Percentiles rank a stretch among this genome's conserved stretches.
Evolutionary conservation across 768 basidiomycete species (phyloP).

Genomic region (Tubosaeta sp.): DNA sequence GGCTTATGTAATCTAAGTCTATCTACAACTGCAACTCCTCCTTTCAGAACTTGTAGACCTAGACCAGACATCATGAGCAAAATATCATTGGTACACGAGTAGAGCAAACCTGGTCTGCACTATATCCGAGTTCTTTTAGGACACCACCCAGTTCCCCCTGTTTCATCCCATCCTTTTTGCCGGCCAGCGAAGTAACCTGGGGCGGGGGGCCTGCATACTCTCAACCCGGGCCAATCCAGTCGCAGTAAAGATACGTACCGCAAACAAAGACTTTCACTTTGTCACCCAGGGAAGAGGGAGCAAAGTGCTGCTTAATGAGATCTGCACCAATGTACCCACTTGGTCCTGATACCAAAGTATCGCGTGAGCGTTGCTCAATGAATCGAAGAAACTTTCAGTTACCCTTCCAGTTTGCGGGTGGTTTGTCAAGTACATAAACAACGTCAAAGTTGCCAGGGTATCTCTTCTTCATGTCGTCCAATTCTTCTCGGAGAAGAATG

Average conservation of each 20-base stretch:
- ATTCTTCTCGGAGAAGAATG: constrained; percentile 79
- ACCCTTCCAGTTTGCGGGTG: constrained; percentile 57
- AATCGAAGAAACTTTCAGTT: constrained; percentile 15
- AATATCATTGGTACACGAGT: neutral
- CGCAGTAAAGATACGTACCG: constrained; percentile 44
- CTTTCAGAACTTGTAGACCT: constrained; percentile 42
- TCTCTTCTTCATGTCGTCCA: constrained; percentile 65
- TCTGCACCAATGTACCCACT: constrained; percentile 74
- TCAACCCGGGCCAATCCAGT: neutral
- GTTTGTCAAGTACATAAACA: constrained; percentile 84
- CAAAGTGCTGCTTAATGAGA: constrained; percentile 69
- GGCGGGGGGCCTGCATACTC: constrained; percentile 60
- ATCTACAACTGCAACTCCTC: neutral
- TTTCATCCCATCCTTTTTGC: constrained; percentile 81
- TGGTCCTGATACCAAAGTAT: constrained; percentile 38
- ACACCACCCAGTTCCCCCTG: constrained; percentile 80
- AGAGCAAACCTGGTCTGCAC: constrained; percentile 68
- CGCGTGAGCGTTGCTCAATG: constrained; percentile 1
- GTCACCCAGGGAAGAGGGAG: constrained; percentile 56
- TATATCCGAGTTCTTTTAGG: constrained; percentile 87
- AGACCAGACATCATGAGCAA: constrained; percentile 4
- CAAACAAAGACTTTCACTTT: constrained; percentile 91
- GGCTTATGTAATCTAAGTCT: constrained; percentile 29
- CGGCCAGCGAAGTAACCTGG: constrained; percentile 85
- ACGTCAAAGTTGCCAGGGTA: constrained; percentile 72